Evolutionary conservation across 441 rosid genomes (phyloP).

Genomic region (Breynia disticha): DNA sequence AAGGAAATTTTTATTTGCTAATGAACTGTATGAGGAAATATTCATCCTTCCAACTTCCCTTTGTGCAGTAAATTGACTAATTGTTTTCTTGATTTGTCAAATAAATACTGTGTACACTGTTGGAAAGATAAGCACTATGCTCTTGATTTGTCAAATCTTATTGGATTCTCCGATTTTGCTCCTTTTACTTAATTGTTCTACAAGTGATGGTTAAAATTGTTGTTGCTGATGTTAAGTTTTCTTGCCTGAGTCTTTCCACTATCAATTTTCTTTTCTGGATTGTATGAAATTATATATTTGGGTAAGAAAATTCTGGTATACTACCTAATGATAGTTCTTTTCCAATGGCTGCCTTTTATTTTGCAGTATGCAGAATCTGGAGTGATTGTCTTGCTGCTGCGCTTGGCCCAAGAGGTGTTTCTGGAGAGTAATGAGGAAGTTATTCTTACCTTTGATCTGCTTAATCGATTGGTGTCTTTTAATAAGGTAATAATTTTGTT

Average conservation of each 20-base stretch:
- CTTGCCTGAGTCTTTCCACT: too few species aligned
- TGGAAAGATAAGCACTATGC: too few species aligned
- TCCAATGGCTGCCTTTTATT: conserved; percentile 3
- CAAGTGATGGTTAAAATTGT: too few species aligned
- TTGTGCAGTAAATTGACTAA: neutral
- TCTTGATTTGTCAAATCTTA: too few species aligned
- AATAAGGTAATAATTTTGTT: conserved; percentile 48
- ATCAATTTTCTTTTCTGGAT: too few species aligned
- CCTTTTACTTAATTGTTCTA: too few species aligned
- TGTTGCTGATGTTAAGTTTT: too few species aligned
- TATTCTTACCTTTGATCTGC: conserved; percentile 57
- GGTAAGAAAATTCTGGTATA: too few species aligned
- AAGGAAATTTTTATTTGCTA: too few species aligned
- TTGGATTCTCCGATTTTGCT: too few species aligned
- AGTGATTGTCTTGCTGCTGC: conserved; percentile 62
- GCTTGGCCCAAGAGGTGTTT: conserved; percentile 57
- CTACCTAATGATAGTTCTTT: neutral
- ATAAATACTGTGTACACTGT: too few species aligned
- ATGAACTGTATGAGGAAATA: neutral
- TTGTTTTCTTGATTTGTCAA: neutral
- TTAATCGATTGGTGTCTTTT: conserved; percentile 69
- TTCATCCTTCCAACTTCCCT: neutral
- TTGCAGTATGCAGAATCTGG: conserved; percentile 71
- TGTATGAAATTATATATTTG: too few species aligned
- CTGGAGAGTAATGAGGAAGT: conserved; percentile 50